A percentile compares a stretch with the other conserved stretches of the same genome.
Conservation (phyloP, 495 filamentous ascomycete genomes). For the Penicillium fimorum region DNA sequence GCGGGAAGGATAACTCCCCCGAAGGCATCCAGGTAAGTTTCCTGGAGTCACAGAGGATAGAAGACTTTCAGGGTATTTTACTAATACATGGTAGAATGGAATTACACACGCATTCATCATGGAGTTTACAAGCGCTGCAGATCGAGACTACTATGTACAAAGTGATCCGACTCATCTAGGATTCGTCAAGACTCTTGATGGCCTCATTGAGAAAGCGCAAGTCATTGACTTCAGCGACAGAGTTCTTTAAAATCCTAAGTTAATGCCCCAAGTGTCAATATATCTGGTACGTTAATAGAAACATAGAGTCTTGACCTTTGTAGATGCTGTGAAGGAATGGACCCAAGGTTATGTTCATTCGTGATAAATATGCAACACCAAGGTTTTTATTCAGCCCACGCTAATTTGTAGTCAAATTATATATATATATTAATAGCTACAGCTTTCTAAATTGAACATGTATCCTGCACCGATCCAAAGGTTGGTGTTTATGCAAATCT, state of each 20-base stretch:
- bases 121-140: conserved; percentile 36
- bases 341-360: neutral
- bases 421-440: neutral
- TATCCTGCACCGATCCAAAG: neutral
- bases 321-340: neutral
- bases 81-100: conserved; percentile 20
- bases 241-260: conserved; percentile 16
- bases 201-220: conserved; percentile 40
- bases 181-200: conserved; percentile 34
- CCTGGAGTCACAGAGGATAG: neutral
- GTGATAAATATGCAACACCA: neutral
- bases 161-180: conserved; percentile 40
- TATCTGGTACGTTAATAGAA: neutral
- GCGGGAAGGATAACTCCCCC: conserved; percentile 61
- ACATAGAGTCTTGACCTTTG: neutral
- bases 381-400: neutral
- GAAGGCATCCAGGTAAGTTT: conserved; percentile 62
- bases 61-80: neutral
- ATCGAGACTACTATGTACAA: conserved; percentile 45
- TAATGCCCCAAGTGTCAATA: neutral
- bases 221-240: conserved; percentile 42
- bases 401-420: neutral
- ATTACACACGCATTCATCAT: conserved; percentile 48
- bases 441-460: neutral
- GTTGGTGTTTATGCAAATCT: neutral